Percentiles rank a stretch among this genome's conserved stretches.
Conservation (phyloP, 495 filamentous ascomycete species). For the Achaetomiella virescens region DNA sequence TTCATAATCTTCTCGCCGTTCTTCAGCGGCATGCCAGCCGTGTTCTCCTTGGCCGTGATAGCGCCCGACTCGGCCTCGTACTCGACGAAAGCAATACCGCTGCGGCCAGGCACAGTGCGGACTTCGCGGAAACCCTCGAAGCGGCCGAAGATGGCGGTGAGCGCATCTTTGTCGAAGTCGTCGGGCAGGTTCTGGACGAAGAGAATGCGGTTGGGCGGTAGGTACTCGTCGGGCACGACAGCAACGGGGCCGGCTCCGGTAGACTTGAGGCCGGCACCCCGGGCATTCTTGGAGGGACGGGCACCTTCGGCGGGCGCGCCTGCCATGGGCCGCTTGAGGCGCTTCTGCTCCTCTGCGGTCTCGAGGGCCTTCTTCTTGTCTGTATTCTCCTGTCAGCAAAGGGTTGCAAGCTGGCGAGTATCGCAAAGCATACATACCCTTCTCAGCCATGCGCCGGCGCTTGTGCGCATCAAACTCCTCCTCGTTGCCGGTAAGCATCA, state of each 20-base stretch:
- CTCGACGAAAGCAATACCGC: conserved; percentile 92
- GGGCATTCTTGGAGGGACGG: conserved; percentile 65
- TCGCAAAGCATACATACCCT: conserved; percentile 55
- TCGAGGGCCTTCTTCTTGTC: conserved; percentile 89
- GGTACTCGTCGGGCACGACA: conserved; percentile 91
- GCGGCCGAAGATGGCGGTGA: conserved; percentile 73
- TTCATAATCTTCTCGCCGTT: conserved; percentile 59
- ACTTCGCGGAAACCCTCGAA: conserved; percentile 96
- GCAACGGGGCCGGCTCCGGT: conserved; percentile 60
- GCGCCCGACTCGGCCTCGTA: conserved; percentile 86
- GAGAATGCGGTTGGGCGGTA: conserved; percentile 96
- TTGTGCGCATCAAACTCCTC: conserved; percentile 88
- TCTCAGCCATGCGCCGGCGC: conserved; percentile 77
- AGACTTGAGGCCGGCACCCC: conserved; percentile 77
- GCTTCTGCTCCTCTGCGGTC: conserved; percentile 73
- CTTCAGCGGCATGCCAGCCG: conserved; percentile 80
- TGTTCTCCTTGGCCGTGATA: conserved; percentile 92
- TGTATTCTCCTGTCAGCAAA: conserved; percentile 29
- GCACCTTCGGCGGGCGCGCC: conserved; percentile 43
- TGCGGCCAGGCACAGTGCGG: conserved; percentile 76
- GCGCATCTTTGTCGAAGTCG: conserved; percentile 70
- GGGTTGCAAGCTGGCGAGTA: neutral
- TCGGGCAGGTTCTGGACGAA: conserved; percentile 92
- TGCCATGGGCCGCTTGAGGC: conserved; percentile 66
- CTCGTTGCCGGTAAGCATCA: conserved; percentile 60